Base-by-base conservation (phyloP, 2,329 filamentous ascomycete species). In the Ilyonectria destructans region DNA sequence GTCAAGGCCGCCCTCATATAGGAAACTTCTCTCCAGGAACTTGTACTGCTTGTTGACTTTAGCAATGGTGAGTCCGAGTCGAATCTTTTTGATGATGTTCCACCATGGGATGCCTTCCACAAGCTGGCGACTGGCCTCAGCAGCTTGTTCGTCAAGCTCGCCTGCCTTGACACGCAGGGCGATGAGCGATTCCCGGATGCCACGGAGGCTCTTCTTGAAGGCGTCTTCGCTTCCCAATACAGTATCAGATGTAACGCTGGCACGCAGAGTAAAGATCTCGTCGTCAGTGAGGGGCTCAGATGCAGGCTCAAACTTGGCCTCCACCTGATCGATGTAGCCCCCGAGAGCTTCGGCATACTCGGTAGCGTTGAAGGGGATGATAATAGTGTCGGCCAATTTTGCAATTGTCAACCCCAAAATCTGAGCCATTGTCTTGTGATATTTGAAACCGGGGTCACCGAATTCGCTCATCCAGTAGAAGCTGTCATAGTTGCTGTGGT, bases 401-500 rank as follows among this genome's bases (percentile, higher is more conserved):
- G 89, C 89, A 1, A 90, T 84, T 23, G 91, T 82, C 48, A 93
- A 77, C 19, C 87, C 89, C 51, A 92, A 85, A 13, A 95, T 79
- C 77, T 92, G 91, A 2, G 92, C 86, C 83, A 91, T 88, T 55
- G 91, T 85, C 68, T 85, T 80, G 80, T 94, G 92, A 75, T 94
- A 93, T 52, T 87, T 83, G 64, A 90, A 91, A 23, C 85, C 88
- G 2, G 86, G 86, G 75, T 97, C 95, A 48, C 93, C 94, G 70
- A 89, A 96, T 26, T 87, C 88, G 62, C 91, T 87, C 93, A 97
- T 97, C 95, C 95, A 97, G 80, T 92, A 85, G 80, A 95, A 96
- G 76, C 91, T 94, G 79, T 97, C 95, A 80, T 97, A 97, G 84
- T 97, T 97, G 79, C 91, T 92, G 82, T 97, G 95, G 80, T 97